Conservation (phyloP, 129 eudicot genomes). For the Tagetes erecta region DNA sequence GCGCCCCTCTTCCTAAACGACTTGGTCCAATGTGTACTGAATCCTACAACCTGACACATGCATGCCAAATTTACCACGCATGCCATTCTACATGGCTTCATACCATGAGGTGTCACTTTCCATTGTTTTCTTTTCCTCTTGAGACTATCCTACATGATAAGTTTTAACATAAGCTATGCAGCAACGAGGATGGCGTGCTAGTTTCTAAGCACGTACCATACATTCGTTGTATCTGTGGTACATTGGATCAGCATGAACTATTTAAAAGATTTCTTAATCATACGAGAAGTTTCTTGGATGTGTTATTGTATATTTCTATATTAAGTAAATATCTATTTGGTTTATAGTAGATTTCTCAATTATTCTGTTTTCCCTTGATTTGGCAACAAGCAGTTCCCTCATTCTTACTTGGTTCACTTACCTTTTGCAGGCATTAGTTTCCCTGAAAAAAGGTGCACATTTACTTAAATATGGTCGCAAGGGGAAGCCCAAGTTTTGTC, state of each 20-base stretch:
- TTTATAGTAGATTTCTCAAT: neutral
- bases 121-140: neutral
- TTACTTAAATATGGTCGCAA: conserved; percentile 96
- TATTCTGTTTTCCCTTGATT: neutral
- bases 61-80: neutral
- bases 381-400: conserved; percentile 6
- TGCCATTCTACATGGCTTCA: neutral
- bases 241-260: neutral
- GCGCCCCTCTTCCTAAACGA: no score
- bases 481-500: conserved; percentile 88
- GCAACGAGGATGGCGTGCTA: neutral
- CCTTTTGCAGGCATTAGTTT: conserved; percentile 64
- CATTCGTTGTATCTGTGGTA: neutral
- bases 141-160: neutral
- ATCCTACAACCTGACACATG: no score
- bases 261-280: neutral
- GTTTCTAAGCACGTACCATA: neutral
- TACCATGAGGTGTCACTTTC: neutral
- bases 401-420: neutral
- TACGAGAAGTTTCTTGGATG: conserved; percentile 3
- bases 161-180: neutral
- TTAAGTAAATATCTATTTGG: neutral
- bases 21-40: no score
- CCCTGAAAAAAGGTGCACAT: conserved; percentile 90
- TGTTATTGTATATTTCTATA: neutral